phyloP scores from a whole-genome alignment of 2,329 filamentous ascomycete species.

The Neofusicoccum laricinum region DNA sequence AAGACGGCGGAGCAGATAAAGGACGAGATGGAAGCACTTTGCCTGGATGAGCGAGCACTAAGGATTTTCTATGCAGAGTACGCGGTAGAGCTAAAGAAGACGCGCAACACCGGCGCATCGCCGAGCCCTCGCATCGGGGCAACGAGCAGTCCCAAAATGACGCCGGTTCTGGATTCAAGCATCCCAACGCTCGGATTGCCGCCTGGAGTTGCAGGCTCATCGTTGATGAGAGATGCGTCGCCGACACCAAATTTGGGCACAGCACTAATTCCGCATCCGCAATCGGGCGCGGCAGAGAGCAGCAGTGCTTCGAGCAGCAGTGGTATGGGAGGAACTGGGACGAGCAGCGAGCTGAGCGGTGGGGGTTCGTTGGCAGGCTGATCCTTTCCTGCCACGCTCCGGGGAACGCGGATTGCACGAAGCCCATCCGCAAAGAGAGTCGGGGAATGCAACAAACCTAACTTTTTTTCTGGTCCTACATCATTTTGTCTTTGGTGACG shows the following conservation, averaged over 20 bases:
- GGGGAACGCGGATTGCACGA: no score
- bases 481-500: no score
- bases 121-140: slow-evolving; percentile 39
- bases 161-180: slow-evolving; percentile 34
- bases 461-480: background rate
- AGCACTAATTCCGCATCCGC: background rate
- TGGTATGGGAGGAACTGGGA: background rate
- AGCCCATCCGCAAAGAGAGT: no score
- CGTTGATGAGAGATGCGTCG: background rate
- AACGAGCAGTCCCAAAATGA: slow-evolving; percentile 7
- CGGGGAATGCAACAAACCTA: background rate
- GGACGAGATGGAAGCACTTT: slow-evolving; percentile 45
- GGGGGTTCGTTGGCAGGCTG: background rate
- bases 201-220: slow-evolving; percentile 20
- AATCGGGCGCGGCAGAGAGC: background rate
- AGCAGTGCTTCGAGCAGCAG: background rate
- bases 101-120: slow-evolving; percentile 29
- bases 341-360: background rate
- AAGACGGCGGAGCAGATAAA: slow-evolving; percentile 39
- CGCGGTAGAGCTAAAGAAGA: slow-evolving; percentile 29
- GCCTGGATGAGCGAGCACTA: slow-evolving; percentile 38
- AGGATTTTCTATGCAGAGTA: slow-evolving; percentile 42
- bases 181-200: slow-evolving; percentile 44
- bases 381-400: background rate
- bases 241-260: background rate